These are phyloP conservation scores for Euptelea pleiosperma DNA, from an alignment of 164 flowering plant genomes.

Conservation along the genomic window DNA sequence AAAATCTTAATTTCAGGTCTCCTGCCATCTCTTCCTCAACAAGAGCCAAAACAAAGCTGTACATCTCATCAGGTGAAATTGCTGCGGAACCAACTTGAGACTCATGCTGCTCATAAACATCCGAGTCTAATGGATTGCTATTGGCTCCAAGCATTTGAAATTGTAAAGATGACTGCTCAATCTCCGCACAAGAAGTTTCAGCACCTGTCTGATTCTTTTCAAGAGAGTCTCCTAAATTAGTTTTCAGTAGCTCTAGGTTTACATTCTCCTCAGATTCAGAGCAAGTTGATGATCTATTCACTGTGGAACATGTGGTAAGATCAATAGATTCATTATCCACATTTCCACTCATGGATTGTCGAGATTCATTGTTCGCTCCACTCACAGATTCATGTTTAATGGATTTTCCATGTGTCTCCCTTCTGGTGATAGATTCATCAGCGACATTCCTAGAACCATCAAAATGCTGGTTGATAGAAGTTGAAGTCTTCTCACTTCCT, in stretches of 20 bases:
- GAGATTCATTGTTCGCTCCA: constrained; percentile 9
- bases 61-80: constrained; percentile 89
- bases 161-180: constrained; percentile 33
- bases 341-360: not conserved
- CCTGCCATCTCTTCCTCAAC: constrained; percentile 88
- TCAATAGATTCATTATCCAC: constrained; percentile 25
- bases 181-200: constrained; percentile 26
- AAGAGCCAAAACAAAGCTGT: constrained; percentile 67
- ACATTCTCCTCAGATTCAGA: constrained; percentile 57
- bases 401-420: constrained; percentile 21
- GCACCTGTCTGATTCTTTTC: constrained; percentile 16
- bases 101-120: constrained; percentile 41
- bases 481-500: constrained; percentile 30
- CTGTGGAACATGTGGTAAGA: constrained; percentile 7
- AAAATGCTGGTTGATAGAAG: constrained; percentile 30
- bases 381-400: constrained; percentile 9
- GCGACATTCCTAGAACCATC: constrained; percentile 19
- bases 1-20: too few relatives aligned
- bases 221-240: constrained; percentile 11
- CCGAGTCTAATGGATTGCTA: constrained; percentile 31
- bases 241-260: constrained; percentile 16
- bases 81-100: constrained; percentile 57
- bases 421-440: constrained; percentile 31
- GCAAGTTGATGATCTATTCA: constrained; percentile 22
- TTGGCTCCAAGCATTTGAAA: constrained; percentile 33